Evolutionary conservation across 2,329 filamentous ascomycete genomes (phyloP), one percentile per base, ranked within the genome.

Genomic region (Lasiodiplodia sp.): DNA sequence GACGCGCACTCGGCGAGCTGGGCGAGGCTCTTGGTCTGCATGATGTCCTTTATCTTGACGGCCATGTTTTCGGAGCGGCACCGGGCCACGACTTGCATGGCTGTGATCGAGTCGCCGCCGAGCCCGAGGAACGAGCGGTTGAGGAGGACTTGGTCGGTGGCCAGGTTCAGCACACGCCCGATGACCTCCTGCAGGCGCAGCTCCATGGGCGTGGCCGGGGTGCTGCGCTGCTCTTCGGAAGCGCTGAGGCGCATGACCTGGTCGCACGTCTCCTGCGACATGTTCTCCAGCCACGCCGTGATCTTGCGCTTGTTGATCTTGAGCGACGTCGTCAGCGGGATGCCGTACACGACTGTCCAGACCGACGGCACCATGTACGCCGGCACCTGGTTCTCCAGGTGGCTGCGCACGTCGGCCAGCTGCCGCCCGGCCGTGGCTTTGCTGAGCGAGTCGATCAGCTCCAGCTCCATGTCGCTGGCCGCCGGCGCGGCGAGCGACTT

Each of bases 91-190:
- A 64, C 25, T 11, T 38, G 40, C 44, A 64, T 64, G 2, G 44
- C 47, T 25, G 60, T 52, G 23, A 60, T 60, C 14, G 80, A 82
- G 69, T 82, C 80, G 49, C 80, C 80, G 56, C 80, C 80, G 4
- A 81, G 72, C 0, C 74, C 73, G 67, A 82, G 80, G 72, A 82
- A 82, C 66, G 73, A 79, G 55, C 80, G 79, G 63, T 79, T 77
- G 3, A 73, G 72, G 4, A 75, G 76, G 38, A 82, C 75, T 38
- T 47, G 56, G 37, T 47, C 14, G 12, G 56, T 44, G 5, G 37
- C 11, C 38, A 60, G 37, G 23, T 60, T 60, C 38, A 75, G 69
- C 28, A 73, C 31, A 8, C 68, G 40, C 21, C 37, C 56, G 5
- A 60, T n/a, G 37, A 60, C 14, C 5, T 31, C n/a, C 77, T 77